Evolutionary conservation across 208 protist genomes (phyloP), one percentile per base, ranked within the genome.

Genomic region (Herpetomonas samuelpessoai): DNA sequence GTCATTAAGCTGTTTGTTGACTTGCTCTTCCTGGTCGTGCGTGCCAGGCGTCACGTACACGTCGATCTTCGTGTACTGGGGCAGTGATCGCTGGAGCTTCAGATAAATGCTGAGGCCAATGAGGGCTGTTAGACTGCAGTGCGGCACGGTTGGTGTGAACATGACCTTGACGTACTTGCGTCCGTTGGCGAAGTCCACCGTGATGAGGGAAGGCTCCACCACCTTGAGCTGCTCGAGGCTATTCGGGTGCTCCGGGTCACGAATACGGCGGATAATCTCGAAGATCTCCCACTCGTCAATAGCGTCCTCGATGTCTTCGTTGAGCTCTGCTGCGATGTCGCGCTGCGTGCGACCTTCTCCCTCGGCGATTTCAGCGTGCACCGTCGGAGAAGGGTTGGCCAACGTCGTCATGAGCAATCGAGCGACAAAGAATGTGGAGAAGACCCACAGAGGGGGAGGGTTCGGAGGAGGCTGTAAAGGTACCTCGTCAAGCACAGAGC

Each of bases 1-100:
- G 71, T 99, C 98, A 61, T 97, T 98, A 4, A 99, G 89, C 76
- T 99, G 98, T 78, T 99, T 99, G 71, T 99, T 99, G 41, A 99
- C 96, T 63, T 91, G 83, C 70, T 93, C 84, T 73, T 98, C 96
- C 61, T 96, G 89, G 22, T 96, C 74, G 68, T 99, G 97, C 4
- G 95, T 89, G 31, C 97, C 97, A 2, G 91, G 88, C 0, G 91
- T 83, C 19, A 99, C 82, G 46, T 78, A 79, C 28, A 99, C 78
- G 59, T 98, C 92, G 18, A 99, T 67, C 71, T 99, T 99, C 24
- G 97, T 98, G 31, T 88, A 70, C 30, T 72, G 65, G 14, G 98
- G 98, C 9, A 99, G 80, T 9, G 74, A 96, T 14, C 97, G 76
- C 47, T 98, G 62, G 24, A 99, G 83, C 80, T 99, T 96, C 0